A percentile compares a stretch with the other conserved stretches of the same genome.
Conservation (phyloP, 257 asterid species). For the Nemophila menziesii region DNA sequence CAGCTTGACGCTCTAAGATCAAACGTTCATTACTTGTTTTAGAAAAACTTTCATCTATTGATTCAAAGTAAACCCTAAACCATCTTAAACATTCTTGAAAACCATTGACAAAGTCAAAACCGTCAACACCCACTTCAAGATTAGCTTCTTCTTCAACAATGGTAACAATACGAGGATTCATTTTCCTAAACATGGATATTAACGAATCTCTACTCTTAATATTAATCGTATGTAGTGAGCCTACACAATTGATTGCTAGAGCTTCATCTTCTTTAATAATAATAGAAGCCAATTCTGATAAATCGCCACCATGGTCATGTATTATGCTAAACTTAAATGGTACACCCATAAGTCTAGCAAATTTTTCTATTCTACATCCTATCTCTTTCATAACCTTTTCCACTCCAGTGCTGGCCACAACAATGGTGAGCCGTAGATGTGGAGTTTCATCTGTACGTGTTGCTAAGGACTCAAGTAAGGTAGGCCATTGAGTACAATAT, state of each 20-base stretch:
- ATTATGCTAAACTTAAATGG: constrained; percentile 67
- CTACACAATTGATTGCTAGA: constrained; percentile 56
- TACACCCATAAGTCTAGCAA: constrained; percentile 86
- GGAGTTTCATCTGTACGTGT: constrained; percentile 74
- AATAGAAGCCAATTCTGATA: constrained; percentile 41
- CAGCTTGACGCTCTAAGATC: constrained; percentile 72
- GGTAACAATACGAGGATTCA: constrained; percentile 55
- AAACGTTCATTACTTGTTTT: constrained; percentile 64
- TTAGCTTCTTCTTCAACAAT: constrained; percentile 81
- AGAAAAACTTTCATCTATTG: constrained; percentile 62
- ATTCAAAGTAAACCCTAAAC: constrained; percentile 55
- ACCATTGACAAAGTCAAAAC: constrained; percentile 34
- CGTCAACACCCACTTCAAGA: constrained; percentile 25
- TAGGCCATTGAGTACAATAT: constrained; percentile 92
- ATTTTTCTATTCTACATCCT: constrained; percentile 70
- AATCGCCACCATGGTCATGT: constrained; percentile 23
- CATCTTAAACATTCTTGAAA: constrained; percentile 78
- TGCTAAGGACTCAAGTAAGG: constrained; percentile 70
- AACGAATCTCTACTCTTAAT: constrained; percentile 19
- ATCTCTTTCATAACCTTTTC: constrained; percentile 61
- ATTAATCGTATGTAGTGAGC: constrained; percentile 32
- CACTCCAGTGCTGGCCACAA: constrained; percentile 21
- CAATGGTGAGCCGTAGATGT: constrained; percentile 51
- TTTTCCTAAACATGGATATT: constrained; percentile 27
- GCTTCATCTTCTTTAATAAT: constrained; percentile 55